Conservation (phyloP, 371 early-diverging fungal species). For the Homolaphlyctis polyrhiza region DNA sequence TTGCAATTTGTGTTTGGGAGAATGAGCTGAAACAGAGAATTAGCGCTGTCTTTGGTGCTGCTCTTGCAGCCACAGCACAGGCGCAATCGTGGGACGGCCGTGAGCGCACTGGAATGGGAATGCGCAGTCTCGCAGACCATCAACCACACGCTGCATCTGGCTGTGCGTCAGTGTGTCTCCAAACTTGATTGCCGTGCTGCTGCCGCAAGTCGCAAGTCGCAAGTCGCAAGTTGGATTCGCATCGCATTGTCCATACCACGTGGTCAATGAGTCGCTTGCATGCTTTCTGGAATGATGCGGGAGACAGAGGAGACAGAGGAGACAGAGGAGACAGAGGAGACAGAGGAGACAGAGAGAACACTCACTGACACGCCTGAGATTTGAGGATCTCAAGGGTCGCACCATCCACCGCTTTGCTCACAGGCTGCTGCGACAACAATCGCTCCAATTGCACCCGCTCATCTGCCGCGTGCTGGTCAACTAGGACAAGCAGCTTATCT, state of each 20-base stretch:
- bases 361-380: constrained; percentile 70
- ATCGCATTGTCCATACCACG: not conserved
- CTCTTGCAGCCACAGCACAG: not conserved
- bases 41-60: not conserved
- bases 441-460: constrained; percentile 70
- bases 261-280: not conserved
- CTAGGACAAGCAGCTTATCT: constrained; percentile 32
- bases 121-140: constrained; percentile 44
- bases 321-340: not conserved
- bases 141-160: constrained; percentile 52
- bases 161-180: constrained; percentile 52
- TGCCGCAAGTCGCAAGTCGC: not conserved
- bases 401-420: not conserved
- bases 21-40: not conserved
- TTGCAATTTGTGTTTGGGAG: not conserved
- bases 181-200: constrained; percentile 70
- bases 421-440: constrained; percentile 18
- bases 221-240: not conserved
- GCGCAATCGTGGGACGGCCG: no score
- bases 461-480: constrained; percentile 87
- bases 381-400: constrained; percentile 44
- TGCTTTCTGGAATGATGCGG: not conserved
- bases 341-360: not conserved
- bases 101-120: constrained; percentile 38
- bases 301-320: not conserved